phyloP scores from a whole-genome alignment of 345 rosid genomes.

The Conringia planisiliqua region DNA sequence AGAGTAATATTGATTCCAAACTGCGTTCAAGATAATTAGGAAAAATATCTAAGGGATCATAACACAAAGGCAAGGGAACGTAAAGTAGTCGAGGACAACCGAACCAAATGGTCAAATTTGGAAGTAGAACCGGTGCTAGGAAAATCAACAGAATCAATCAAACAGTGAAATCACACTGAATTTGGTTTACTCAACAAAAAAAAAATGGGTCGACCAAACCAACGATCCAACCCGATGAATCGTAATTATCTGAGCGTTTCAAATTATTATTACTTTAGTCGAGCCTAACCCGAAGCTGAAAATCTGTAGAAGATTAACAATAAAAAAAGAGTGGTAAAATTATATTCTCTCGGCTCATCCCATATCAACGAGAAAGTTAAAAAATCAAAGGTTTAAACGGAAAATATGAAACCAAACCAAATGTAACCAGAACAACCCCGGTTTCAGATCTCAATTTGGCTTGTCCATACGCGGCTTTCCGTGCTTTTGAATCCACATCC shows the following conservation, averaged over 20 bases:
- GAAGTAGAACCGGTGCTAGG: neutral
- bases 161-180: neutral
- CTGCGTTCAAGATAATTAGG: too few species aligned
- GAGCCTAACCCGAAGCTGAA: constrained; percentile 16
- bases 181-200: neutral
- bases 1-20: too few species aligned
- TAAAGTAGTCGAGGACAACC: neutral
- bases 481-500: constrained; percentile 18
- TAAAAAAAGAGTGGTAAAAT: constrained; percentile 15
- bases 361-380: constrained; percentile 8
- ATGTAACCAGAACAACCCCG: neutral
- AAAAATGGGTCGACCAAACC: neutral
- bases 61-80: neutral
- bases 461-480: constrained; percentile 6
- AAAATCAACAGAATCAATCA: neutral
- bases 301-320: constrained; percentile 8
- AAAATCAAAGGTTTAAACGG: neutral
- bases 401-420: constrained; percentile 5
- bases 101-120: neutral
- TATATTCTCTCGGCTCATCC: constrained; percentile 24
- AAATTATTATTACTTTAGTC: constrained; percentile 6
- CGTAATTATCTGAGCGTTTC: constrained; percentile 5
- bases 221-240: constrained; percentile 1
- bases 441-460: constrained; percentile 6
- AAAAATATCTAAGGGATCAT: neutral